Percentiles rank a stretch among this genome's conserved stretches.
Evolutionary conservation across 2,329 filamentous ascomycete genomes (phyloP).

Genomic region (Teratosphaeria zuluensis): DNA sequence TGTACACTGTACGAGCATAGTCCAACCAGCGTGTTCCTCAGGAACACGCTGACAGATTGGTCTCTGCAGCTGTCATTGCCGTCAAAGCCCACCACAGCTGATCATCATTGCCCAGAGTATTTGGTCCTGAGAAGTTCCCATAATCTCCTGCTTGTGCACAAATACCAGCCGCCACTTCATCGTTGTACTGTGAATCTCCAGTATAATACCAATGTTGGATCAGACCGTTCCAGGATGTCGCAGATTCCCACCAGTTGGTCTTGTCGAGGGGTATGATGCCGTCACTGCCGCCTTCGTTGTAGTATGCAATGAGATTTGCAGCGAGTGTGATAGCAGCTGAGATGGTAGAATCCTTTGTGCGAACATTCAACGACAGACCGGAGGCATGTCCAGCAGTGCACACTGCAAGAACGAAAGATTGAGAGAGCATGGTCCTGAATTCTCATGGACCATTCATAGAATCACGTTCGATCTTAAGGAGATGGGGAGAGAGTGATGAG

Average conservation of each 20-base stretch:
- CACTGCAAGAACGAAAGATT: neutral
- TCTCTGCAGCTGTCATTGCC: conserved; percentile 46
- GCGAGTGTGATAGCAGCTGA: conserved; percentile 2
- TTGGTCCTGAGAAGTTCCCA: conserved; percentile 8
- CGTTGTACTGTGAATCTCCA: conserved; percentile 52
- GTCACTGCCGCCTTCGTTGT: conserved; percentile 4
- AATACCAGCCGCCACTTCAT: conserved; percentile 49
- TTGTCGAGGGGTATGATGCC: neutral
- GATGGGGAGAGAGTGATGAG: neutral
- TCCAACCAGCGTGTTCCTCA: conserved; percentile 32
- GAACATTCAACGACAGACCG: neutral
- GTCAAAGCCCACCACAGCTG: conserved; percentile 49
- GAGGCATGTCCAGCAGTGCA: neutral
- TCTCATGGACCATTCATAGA: neutral
- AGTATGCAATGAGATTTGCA: conserved; percentile 5
- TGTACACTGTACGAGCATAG: conserved; percentile 32
- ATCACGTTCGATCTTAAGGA: neutral
- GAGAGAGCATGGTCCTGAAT: neutral
- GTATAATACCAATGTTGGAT: conserved; percentile 62
- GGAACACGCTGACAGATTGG: conserved; percentile 35
- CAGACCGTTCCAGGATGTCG: conserved; percentile 57
- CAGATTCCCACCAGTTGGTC: conserved; percentile 40
- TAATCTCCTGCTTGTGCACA: conserved; percentile 31
- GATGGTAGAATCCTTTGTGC: neutral
- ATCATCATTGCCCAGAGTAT: conserved; percentile 41